Evolutionary conservation across 2,329 filamentous ascomycete species (phyloP), one percentile per base, ranked within the genome.

Genomic region (Colletotrichum sp.): DNA sequence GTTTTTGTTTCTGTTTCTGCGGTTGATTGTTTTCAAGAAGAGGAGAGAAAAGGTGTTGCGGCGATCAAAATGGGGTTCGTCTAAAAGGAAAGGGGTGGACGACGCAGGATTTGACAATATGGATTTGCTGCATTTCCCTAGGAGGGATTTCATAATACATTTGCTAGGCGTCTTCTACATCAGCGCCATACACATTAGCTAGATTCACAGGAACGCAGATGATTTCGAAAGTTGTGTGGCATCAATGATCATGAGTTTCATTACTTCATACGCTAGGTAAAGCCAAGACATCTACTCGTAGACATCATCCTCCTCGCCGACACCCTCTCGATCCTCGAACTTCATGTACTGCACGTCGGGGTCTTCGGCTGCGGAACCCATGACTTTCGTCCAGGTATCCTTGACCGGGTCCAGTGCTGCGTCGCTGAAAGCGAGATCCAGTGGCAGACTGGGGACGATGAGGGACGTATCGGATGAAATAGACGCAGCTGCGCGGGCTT

Each of bases 341-440:
- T 90, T 87, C 90, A 98, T 93, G 80, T 97, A 98, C 60, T 90
- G 84, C 30, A 77, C 68, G 12, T 78, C 79, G 7, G 81, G 83
- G 21, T 86, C 86, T 21, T 87, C 87, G 2, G 83, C 86, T 6
- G 89, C 88, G 2, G 86, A 85, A 12, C 89, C 90, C 78, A 91
- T 87, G 6, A 96, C 88, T 65, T 87, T 86, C 77, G 90, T 87
- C 96, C 96, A 99, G 8, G 93, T 92, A 12, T 90, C 84, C 76
- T 91, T 91, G 3, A 98, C 94, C 30, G 91, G 84, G 8, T 92
- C 90, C 12, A 98, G 84, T 3, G 92, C 86, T 0, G 86, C 81
- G 79, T 98, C 96, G 79, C 95, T 92, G 78, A 98, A 95, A 0
- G 94, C 90, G 9, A 98, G 88, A 78, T 94, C 93, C 10, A 93